These are phyloP conservation scores for Wickerhamomyces canadensis DNA, from an alignment of 805 yeast species.

Conservation along the genomic window DNA sequence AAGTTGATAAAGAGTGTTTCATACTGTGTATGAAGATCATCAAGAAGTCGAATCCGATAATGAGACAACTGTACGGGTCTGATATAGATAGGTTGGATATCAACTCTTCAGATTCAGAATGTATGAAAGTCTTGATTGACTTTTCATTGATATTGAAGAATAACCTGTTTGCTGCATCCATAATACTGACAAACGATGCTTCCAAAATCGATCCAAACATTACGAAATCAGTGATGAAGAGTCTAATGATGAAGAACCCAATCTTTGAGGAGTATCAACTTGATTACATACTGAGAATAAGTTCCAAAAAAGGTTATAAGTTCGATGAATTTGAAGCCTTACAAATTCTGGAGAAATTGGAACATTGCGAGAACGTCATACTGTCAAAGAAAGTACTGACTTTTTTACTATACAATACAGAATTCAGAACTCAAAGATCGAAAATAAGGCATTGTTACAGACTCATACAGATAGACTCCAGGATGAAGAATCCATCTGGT, in stretches of 20 bases:
- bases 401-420: conserved; percentile 9
- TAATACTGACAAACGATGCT: not conserved
- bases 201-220: not conserved
- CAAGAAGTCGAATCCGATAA: not conserved
- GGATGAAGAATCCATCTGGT: conserved; percentile 16
- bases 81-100: too few relatives aligned
- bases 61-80: not conserved
- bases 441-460: conserved; percentile 8
- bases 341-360: conserved; percentile 12
- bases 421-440: conserved; percentile 2
- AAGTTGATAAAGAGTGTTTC: not conserved
- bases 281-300: conserved; percentile 13
- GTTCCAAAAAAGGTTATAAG: conserved; percentile 4
- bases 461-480: conserved; percentile 12
- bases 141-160: not conserved
- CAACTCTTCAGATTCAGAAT: not conserved
- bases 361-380: conserved; percentile 3
- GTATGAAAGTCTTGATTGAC: not conserved
- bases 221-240: not conserved
- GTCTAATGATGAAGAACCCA: conserved; percentile 16
- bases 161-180: not conserved
- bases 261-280: conserved; percentile 15
- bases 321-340: conserved; percentile 12
- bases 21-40: not conserved
- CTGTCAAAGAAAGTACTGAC: conserved; percentile 6